These are phyloP conservation scores for Penicillium paradoxum DNA, from an alignment of 495 filamentous ascomycete species.

Conservation along the genomic window DNA sequence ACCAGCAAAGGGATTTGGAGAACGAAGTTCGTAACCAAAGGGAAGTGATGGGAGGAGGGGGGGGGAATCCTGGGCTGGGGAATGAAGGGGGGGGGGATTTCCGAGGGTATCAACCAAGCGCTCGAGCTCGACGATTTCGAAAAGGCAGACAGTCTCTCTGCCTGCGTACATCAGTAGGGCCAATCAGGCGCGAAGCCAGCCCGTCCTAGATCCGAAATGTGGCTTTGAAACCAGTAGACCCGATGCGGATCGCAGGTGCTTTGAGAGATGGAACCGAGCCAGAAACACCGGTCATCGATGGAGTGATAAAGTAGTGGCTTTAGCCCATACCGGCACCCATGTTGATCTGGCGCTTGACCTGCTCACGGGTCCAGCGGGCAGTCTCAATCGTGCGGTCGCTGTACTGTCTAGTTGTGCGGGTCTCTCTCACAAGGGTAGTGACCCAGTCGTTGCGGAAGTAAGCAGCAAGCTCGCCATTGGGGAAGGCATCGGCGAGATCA, in stretches of 20 bases:
- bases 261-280: neutral
- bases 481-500: slow-evolving; percentile 91
- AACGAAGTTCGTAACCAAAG: slow-evolving; percentile 7
- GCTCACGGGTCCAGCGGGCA: slow-evolving; percentile 94
- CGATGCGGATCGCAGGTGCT: neutral
- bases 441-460: slow-evolving; percentile 92
- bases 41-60: neutral
- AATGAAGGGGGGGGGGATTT: slow-evolving; percentile 11
- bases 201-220: neutral
- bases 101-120: slow-evolving; percentile 8
- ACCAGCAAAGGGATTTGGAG: slow-evolving; percentile 9
- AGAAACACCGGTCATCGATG: slow-evolving; percentile 4
- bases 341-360: slow-evolving; percentile 85
- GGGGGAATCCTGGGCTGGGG: slow-evolving; percentile 10
- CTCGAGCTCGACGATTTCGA: neutral
- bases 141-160: neutral
- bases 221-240: neutral
- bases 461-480: slow-evolving; percentile 75
- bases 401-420: slow-evolving; percentile 78
- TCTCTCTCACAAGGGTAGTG: slow-evolving; percentile 78
- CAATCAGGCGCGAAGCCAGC: neutral
- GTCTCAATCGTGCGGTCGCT: slow-evolving; percentile 80
- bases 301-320: slow-evolving; percentile 12
- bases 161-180: neutral
- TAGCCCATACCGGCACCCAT: slow-evolving; percentile 40